phyloP scores from a whole-genome alignment of 2,329 filamentous ascomycete species.

The Aspergillus neoniger region DNA sequence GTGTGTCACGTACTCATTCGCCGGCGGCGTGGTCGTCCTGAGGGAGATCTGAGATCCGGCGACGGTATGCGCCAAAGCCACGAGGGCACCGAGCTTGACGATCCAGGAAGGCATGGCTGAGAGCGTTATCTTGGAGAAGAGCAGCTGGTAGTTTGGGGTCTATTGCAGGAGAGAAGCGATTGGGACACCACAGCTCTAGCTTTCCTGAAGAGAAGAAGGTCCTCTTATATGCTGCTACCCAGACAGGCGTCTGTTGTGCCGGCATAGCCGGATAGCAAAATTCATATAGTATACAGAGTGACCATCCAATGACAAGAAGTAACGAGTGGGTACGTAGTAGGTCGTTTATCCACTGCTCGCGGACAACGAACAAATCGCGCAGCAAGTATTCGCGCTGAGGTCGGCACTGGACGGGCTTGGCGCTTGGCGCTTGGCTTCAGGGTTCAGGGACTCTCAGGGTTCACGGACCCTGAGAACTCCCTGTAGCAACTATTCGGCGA shows the following conservation, averaged over 20 bases:
- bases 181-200: neutral
- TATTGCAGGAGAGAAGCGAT: neutral
- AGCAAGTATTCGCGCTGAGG: neutral
- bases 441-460: no score
- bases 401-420: neutral
- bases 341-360: neutral
- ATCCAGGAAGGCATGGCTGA: constrained; percentile 15
- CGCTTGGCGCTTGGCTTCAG: neutral
- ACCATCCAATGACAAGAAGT: neutral
- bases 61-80: constrained; percentile 18
- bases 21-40: constrained; percentile 17
- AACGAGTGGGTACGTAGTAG: neutral
- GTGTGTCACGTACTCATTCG: constrained; percentile 16
- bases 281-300: neutral
- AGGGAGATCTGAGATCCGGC: constrained; percentile 15
- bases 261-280: neutral
- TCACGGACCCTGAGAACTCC: neutral
- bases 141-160: neutral
- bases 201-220: neutral
- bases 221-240: neutral
- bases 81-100: constrained; percentile 16
- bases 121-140: neutral
- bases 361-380: neutral
- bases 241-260: neutral
- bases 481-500: no score